Evolutionary conservation across 495 filamentous ascomycete species (phyloP).

Genomic region (Lophiotrema nucula): DNA sequence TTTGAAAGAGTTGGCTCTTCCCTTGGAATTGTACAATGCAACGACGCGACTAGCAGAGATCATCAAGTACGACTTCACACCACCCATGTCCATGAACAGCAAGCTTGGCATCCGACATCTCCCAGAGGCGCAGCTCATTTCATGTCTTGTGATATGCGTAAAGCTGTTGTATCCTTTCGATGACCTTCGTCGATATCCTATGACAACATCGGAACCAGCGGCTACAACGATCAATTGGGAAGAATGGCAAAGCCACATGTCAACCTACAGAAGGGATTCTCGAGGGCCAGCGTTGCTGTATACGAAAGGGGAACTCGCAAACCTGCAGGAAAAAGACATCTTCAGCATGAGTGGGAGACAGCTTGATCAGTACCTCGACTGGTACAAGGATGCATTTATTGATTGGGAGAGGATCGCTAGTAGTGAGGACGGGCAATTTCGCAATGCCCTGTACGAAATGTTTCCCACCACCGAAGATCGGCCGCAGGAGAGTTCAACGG

Average conservation of each 20-base stretch:
- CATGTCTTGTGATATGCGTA: slow-evolving; percentile 70
- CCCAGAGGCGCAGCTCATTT: slow-evolving; percentile 74
- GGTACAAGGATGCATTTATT: slow-evolving; percentile 77
- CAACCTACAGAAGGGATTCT: not conserved
- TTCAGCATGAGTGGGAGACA: slow-evolving; percentile 65
- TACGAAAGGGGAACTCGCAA: slow-evolving; percentile 31
- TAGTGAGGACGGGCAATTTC: slow-evolving; percentile 32
- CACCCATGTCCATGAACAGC: slow-evolving; percentile 33
- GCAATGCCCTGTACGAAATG: slow-evolving; percentile 49
- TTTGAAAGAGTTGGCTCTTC: slow-evolving; percentile 72
- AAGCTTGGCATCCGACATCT: slow-evolving; percentile 34
- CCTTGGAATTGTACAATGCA: slow-evolving; percentile 67
- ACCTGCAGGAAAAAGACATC: slow-evolving; percentile 65
- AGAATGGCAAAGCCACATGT: slow-evolving; percentile 53
- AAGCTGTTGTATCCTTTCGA: slow-evolving; percentile 82
- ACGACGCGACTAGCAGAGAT: slow-evolving; percentile 58
- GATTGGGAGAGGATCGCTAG: slow-evolving; percentile 28
- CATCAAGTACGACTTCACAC: slow-evolving; percentile 57
- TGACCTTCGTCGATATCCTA: slow-evolving; percentile 55
- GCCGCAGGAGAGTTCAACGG: not conserved
- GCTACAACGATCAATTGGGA: slow-evolving; percentile 67
- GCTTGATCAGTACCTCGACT: slow-evolving; percentile 82
- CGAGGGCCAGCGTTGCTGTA: no score
- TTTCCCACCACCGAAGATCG: slow-evolving; percentile 46
- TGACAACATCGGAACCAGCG: slow-evolving; percentile 57